Evolutionary conservation across 805 yeast species (phyloP), one percentile per base, ranked within the genome.

Genomic region (Helenozyma baotianmanensis): DNA sequence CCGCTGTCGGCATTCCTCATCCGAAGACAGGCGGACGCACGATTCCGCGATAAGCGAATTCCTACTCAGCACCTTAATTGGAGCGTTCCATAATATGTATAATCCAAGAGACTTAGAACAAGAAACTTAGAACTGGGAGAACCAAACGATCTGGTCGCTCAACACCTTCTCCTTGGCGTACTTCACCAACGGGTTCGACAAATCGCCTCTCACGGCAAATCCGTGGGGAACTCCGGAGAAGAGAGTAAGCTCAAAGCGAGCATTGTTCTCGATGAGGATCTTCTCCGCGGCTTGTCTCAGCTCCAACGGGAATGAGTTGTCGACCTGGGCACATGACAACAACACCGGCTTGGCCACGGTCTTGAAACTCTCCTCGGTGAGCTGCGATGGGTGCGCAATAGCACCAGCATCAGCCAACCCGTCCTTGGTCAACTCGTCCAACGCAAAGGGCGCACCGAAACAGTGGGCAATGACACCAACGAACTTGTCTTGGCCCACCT

Each of bases 331-430:
- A 37, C 82, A 82, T 10, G 82, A 68, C 43, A 88, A 76, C 40
- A 77, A 45, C 16, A 88, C 25, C 17, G 94, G 94, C 35, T 56
- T 59, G 43, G 68, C 74, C 42, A 87, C 52, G 2, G 62, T 70
- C 33, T 64, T 71, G 30, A 84, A 64, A 49, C 81, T 92, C 25
- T 76, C 86, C 21, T 68, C 67, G 10, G 66, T 39, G 13, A 82
- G 77, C 39, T 79, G 69, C 3, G 90, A 80, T 4, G 96, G 96
- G 58, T 87, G 96, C 9, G 89, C 89, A 42, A 74, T 58, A 12
- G 89, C 90, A 50, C 74, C 84, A 18, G 68, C 80, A 39, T 73
- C 72, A 24, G 74, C 67, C 4, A 48, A 23, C 21, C 70, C 70
- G 26, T 56, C 66, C 18, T 46, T 44, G 9, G 64, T 50, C 16